A percentile compares a stretch with the other conserved stretches of the same genome.
These are phyloP conservation scores for Paecilomyces sp. DNA, from an alignment of 2,329 filamentous ascomycete species.

Conservation along the genomic window DNA sequence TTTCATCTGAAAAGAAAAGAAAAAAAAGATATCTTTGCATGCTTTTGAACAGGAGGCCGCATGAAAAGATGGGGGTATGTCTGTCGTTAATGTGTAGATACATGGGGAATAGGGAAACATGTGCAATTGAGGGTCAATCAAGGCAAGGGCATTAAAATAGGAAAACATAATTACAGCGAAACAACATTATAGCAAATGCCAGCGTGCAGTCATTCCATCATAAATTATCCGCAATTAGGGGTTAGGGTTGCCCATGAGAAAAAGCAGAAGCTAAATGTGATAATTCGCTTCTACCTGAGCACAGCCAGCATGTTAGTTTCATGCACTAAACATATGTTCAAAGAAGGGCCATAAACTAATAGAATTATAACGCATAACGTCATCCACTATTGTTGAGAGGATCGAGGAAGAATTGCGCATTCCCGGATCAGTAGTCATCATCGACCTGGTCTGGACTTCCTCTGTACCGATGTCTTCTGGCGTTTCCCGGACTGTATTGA, in stretches of 20 bases:
- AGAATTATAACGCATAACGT: not conserved
- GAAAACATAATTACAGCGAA: not conserved
- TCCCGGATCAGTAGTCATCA: conserved; percentile 18
- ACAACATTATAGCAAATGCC: not conserved
- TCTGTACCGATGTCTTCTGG: conserved; percentile 31
- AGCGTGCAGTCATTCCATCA: not conserved
- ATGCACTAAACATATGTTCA: not conserved
- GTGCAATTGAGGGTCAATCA: conserved; percentile 8
- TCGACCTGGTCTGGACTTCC: conserved; percentile 35
- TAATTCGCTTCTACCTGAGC: not conserved
- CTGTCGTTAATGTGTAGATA: not conserved
- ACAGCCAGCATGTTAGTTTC: not conserved
- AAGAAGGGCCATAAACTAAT: not conserved
- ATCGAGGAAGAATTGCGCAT: conserved; percentile 10
- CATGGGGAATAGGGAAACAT: conserved; percentile 1
- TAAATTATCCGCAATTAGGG: not conserved
- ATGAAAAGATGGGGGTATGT: not conserved
- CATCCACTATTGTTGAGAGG: not conserved
- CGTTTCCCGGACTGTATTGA: conserved; percentile 26
- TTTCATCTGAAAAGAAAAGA: not conserved
- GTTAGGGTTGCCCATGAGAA: not conserved
- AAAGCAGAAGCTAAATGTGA: not conserved
- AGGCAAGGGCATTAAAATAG: not conserved
- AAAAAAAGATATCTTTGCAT: not conserved
- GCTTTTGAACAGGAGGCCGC: not conserved